Evolutionary conservation across 1,284 basidiomycete species (phyloP), one percentile per base, ranked within the genome.

Genomic region (Puccinia horiana): DNA sequence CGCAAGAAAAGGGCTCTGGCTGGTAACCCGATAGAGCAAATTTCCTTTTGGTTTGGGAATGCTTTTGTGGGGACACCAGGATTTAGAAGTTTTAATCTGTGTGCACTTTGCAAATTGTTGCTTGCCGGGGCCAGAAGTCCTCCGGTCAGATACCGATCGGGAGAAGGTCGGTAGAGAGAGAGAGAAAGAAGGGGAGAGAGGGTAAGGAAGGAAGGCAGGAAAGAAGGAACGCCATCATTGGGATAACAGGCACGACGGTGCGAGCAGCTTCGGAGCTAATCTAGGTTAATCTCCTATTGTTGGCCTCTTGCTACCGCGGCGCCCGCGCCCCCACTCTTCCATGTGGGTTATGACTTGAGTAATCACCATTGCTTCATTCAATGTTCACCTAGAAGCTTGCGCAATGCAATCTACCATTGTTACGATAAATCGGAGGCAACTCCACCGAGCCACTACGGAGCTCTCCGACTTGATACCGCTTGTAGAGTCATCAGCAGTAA

Each of bases 91-190:
- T 42, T 67, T 54, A 16, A 67, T 63, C 52, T 77, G 56, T 67
- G 29, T 54, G 61, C 14, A 65, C n/a, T 77, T 16, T 67, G 56
- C 6, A 77, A 35, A 56, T 63, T 56, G 52, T 23, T 44, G 40
- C 42, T 54, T 42, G 61, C 58, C 58, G 76, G 61, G 63, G 44
- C 61, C 76, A 77, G 42, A 77, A 63, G 58, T 52, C 29, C 76
- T 63, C 76, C 76, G 56, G 65, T 77, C 63, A 77, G 76, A 65
- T 65, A 54, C 76, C 76, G 76, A 67, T 77, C 76, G 47, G 61
- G 58, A 49, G 63, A 54, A 47, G 52, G 26, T 44, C 37, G 52
- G 0, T 32, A 37, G 20, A 58, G 32, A 42, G 40, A 35, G 37
- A 61, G 37, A 32, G n/a, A 44, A 40, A 37, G 44, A 52, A 40